Base-by-base conservation (phyloP, 176 grass and related monocot species). In the Hsuehochloa calcarea region DNA sequence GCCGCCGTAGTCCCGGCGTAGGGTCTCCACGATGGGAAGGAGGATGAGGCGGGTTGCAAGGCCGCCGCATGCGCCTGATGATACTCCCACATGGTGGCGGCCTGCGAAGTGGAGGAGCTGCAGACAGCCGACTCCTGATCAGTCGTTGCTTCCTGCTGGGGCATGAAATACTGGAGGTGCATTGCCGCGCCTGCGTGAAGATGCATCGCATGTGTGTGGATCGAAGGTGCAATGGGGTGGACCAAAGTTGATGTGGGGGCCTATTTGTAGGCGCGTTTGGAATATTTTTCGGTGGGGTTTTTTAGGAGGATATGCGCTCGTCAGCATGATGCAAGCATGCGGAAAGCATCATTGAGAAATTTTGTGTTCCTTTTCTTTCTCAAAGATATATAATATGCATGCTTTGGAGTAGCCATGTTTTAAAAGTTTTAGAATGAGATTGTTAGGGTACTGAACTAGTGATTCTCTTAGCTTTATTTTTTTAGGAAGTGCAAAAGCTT, bases 161-260 rank as follows among this genome's bases (percentile, higher is more conserved):
- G 84, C 89, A 90, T 90, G 79, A 87, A 90, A 90, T 87, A 83
- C 89, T 87, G 88, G 84, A 90, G 84, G 27, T 86, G 84, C 65
- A 79, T 58, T 27, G 80, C 44, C 44, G 44, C 65, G 78, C 44
- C 88, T 47, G 80, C 60, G 44, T 79, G 68, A 74, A 90, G 84
- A 46, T 78, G 88, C 88, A 86, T 86, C 85, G 73, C 89, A 87
- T 87, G 89, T 77, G 89, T 83, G 73, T 60, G 78, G 72, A 39
- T 65, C 35, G 77, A 77, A 71, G 77, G 78, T 10, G 84, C 66
- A 79, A 77, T 74, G 74, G 84, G 64, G 88, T 86, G 80, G 89
- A 90, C 89, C 80, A 74, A 15, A 68, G 84, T 52, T 62, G 60
- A 67, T 62, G 31, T 73, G 68, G 63, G 82, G 89, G 84, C 80